Conservation (phyloP, 331 rosid species). For the Pyrus hybrid region DNA sequence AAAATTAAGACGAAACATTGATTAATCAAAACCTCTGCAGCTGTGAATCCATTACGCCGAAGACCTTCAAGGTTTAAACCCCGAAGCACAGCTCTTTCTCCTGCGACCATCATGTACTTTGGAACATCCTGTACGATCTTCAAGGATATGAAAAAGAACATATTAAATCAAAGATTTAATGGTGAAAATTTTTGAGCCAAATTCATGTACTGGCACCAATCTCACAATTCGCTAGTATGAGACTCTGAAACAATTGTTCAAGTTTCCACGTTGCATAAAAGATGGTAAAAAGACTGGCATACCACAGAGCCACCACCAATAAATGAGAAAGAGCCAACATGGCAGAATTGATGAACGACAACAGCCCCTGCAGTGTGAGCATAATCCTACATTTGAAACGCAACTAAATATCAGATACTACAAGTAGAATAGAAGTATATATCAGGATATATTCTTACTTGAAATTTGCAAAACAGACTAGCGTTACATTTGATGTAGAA, state of each 20-base stretch:
- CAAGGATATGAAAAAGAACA: conserved; percentile 22
- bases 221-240: background rate
- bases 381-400: conserved; percentile 55
- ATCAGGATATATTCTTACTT: background rate
- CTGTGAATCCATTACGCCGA: conserved; percentile 63
- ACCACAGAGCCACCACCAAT: conserved; percentile 96
- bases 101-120: conserved; percentile 78
- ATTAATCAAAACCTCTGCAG: conserved; percentile 42
- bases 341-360: conserved; percentile 88
- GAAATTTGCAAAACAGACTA: background rate
- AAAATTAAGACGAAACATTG: background rate
- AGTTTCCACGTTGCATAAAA: background rate
- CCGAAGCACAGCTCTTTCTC: conserved; percentile 82
- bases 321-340: conserved; percentile 74
- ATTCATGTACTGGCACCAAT: background rate
- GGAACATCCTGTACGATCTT: conserved; percentile 90
- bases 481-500: background rate
- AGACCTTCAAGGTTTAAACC: conserved; percentile 90
- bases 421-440: background rate
- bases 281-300: conserved; percentile 14
- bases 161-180: conserved; percentile 22
- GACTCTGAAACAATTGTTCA: background rate
- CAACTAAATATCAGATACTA: conserved; percentile 2
- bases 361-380: conserved; percentile 84
- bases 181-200: conserved; percentile 4